Evolutionary conservation across 1,284 basidiomycete genomes (phyloP).

Genomic region (Naganishia liquefaciens): DNA sequence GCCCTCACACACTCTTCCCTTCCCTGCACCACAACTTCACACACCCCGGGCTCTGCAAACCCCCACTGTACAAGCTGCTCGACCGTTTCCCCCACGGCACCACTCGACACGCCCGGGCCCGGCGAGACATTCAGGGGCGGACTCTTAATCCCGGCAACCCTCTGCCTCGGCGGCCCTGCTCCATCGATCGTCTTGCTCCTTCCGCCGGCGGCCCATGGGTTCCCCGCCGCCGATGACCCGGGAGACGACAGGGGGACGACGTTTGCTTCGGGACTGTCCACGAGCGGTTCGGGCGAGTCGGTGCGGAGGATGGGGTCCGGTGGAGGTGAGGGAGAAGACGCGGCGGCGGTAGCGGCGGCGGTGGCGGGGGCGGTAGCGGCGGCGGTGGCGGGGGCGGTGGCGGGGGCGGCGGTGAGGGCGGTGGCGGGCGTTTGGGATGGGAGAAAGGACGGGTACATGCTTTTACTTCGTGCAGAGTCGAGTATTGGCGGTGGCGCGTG

Average conservation of each 20-base stretch:
- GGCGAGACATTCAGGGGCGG: neutral
- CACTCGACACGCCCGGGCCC: neutral
- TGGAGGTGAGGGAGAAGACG: no score
- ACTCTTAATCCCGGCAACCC: constrained; percentile 14
- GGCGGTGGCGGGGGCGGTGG: neutral
- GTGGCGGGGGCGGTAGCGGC: neutral
- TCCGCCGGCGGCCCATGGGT: neutral
- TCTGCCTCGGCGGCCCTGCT: neutral
- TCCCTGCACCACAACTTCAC: constrained; percentile 88
- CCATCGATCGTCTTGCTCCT: constrained; percentile 18
- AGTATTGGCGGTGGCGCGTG: neutral
- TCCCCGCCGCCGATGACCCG: neutral
- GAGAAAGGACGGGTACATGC: constrained; percentile 18
- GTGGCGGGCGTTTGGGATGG: neutral
- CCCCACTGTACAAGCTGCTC: constrained; percentile 57
- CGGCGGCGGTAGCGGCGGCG: no score
- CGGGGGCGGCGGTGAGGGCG: neutral
- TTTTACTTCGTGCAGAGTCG: constrained; percentile 12
- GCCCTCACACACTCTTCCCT: constrained; percentile 82
- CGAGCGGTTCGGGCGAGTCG: constrained; percentile 6
- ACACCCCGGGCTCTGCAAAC: constrained; percentile 88
- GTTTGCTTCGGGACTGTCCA: neutral
- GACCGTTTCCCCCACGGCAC: constrained; percentile 4
- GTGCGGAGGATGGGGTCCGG: constrained; percentile 1
- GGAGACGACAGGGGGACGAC: neutral